Base-by-base conservation (phyloP, 139 green algal genomes). In the Chlorella sp. region DNA sequence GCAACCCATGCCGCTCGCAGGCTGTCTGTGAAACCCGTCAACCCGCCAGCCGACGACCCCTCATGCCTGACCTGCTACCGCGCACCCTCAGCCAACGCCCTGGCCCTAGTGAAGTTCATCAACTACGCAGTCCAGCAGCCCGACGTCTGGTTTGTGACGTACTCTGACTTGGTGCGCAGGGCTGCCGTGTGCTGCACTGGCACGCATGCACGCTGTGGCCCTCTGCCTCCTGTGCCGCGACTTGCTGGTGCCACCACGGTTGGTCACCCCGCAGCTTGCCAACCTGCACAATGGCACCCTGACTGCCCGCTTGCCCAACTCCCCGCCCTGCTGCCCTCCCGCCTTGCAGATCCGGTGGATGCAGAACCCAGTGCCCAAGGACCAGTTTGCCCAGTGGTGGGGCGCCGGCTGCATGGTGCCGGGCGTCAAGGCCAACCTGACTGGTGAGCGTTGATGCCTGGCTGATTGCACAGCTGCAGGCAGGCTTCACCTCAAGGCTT, bases 391-490 rank as follows among this genome's bases (percentile, higher is more conserved):
- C 16, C 40, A 43, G 22, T 76, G 70, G 70, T 48, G 48, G 22
- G 28, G 20, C 70, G 38, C 70, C 70, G 48, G 40, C 70, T 76
- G 70, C 22, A 46, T 24, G 40, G 48, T 54, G 40, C 70, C 70
- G 6, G 70, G 70, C 70, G 41, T 76, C 40, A 76, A 76, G 36
- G 70, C 70, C 22, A 40, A 76, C 70, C 38, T 76, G 40, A 54
- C n/a, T 44, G 67, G 67, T 73, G 67, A 41, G 67, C 34, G 17
- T 11, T 30, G 67, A 73, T 32, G 28, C 11, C 28, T 69, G 62
- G 28, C 6, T 6, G 19, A 38, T 14, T 69, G 16, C 28, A n/a
- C n/a, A n/a, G n/a, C n/a, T n/a, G n/a, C n/a, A n/a, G n/a, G n/a
- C n/a, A n/a, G n/a, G n/a, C n/a, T n/a, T n/a, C n/a, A n/a, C n/a